A percentile compares a stretch with the other conserved stretches of the same genome.
Conservation (phyloP, 345 rosid species). For the Tarenaya hassleriana region DNA sequence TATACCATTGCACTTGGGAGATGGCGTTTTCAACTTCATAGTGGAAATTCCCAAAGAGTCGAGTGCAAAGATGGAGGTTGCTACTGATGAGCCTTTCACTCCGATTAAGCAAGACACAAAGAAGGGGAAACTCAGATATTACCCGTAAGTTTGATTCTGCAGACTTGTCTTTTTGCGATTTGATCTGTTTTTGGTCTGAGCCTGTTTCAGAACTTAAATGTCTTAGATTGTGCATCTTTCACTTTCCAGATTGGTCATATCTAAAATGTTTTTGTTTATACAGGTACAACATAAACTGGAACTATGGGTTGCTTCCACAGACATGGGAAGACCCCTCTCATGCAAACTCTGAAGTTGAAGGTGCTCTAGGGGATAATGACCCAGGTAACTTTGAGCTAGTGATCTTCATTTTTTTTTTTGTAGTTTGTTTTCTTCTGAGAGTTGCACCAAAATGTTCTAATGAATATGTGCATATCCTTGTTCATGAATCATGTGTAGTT, state of each 20-base stretch:
- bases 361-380: conserved; percentile 91
- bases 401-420: no score
- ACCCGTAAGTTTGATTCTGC: conserved; percentile 37
- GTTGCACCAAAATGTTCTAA: not conserved
- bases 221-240: no score
- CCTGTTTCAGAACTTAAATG: no score
- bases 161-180: no score
- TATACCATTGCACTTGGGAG: conserved; percentile 73
- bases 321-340: conserved; percentile 98
- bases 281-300: conserved; percentile 94
- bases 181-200: no score
- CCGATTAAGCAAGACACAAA: conserved; percentile 77
- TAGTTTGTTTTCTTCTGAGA: no score
- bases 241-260: no score
- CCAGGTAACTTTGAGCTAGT: conserved; percentile 49
- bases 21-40: conserved; percentile 70
- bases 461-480: conserved; percentile 3
- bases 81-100: conserved; percentile 83
- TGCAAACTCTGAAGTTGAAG: conserved; percentile 78
- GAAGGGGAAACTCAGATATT: conserved; percentile 35
- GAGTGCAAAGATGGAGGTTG: conserved; percentile 97
- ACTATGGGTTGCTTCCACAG: conserved; percentile 95
- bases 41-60: conserved; percentile 93
- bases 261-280: no score
- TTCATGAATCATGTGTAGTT: not conserved